Evolutionary conservation across 352 stramenopile genomes (phyloP).

Genomic region (Lagenidium sp.): DNA sequence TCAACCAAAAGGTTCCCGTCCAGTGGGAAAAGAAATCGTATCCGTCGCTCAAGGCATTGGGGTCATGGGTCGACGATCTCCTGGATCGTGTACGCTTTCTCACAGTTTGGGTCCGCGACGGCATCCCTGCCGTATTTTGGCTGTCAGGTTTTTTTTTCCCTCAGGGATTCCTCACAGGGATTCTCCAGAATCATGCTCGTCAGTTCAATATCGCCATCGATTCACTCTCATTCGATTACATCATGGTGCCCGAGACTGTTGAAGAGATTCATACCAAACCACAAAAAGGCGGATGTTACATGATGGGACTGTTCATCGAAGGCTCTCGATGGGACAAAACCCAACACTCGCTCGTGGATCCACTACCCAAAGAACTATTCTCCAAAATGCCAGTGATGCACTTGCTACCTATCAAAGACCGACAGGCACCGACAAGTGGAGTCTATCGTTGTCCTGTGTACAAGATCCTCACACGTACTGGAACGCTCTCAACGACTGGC

Average conservation of each 20-base stretch:
- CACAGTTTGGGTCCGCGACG: conserved; percentile 40
- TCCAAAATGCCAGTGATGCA: conserved; percentile 88
- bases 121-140: conserved; percentile 53
- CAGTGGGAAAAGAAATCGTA: conserved; percentile 88
- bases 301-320: conserved; percentile 86
- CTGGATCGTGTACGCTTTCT: conserved; percentile 68
- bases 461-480: conserved; percentile 90
- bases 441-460: conserved; percentile 94
- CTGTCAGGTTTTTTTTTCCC: conserved; percentile 82
- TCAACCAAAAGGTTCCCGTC: conserved; percentile 81
- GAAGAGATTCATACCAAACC: conserved; percentile 31
- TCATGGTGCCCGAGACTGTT: conserved; percentile 26
- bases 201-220: conserved; percentile 71
- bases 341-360: conserved; percentile 74
- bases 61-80: conserved; percentile 84
- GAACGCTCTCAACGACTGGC: conserved; percentile 85
- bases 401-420: conserved; percentile 76
- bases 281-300: conserved; percentile 71
- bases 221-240: conserved; percentile 59
- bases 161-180: conserved; percentile 67
- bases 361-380: conserved; percentile 89
- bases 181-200: conserved; percentile 79
- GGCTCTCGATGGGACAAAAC: conserved; percentile 76
- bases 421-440: conserved; percentile 56
- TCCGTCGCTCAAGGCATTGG: conserved; percentile 86